Percentiles rank a stretch among this genome's conserved stretches.
Conservation (phyloP, 495 filamentous ascomycete genomes). For the Daldinia caldariorum region DNA sequence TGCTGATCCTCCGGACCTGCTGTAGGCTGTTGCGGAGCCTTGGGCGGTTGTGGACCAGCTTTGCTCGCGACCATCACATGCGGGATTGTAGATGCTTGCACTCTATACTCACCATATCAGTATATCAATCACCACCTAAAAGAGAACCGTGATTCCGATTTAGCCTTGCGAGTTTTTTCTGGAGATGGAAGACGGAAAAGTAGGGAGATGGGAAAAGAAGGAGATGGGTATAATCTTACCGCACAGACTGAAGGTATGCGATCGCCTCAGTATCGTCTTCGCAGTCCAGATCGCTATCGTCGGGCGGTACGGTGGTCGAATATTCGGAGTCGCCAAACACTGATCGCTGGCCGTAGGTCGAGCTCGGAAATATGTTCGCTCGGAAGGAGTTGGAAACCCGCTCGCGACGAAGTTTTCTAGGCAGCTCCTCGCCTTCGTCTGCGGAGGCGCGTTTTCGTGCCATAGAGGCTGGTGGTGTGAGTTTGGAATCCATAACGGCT, state of each 20-base stretch:
- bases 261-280: conserved; percentile 71
- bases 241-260: conserved; percentile 80
- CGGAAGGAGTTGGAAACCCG: background rate
- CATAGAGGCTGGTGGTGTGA: conserved; percentile 31
- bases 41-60: conserved; percentile 57
- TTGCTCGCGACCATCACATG: conserved; percentile 68
- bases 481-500: background rate
- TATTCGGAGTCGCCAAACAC: conserved; percentile 80
- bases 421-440: conserved; percentile 36
- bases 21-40: conserved; percentile 37
- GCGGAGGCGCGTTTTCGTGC: conserved; percentile 46
- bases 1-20: conserved; percentile 33
- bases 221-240: conserved; percentile 64
- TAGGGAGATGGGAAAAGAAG: too few relatives aligned
- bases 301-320: conserved; percentile 47
- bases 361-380: conserved; percentile 58
- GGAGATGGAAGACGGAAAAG: conserved; percentile 18
- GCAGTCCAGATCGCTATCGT: conserved; percentile 62
- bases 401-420: conserved; percentile 17
- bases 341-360: conserved; percentile 76
- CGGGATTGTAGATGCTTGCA: conserved; percentile 76
- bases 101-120: conserved; percentile 66
- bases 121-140: conserved; percentile 45
- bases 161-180: conserved; percentile 31
- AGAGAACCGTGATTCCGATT: conserved; percentile 21